Percentiles rank a stretch among this genome's conserved stretches.
phyloP scores from a whole-genome alignment of 805 yeast species.

The Saturnispora zaruensis region DNA sequence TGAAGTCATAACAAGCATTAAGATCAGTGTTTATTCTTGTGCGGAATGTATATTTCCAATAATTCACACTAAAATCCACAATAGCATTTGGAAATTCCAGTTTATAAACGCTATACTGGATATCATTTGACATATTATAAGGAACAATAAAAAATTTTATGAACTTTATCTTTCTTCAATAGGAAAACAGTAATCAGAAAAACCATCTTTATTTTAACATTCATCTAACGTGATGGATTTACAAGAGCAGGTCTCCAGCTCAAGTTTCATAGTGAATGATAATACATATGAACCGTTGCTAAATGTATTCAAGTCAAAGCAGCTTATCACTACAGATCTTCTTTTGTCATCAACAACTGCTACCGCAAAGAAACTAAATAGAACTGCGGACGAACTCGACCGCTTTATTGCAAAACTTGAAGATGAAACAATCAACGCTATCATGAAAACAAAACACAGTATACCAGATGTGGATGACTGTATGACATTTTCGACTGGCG shows the following conservation, averaged over 20 bases:
- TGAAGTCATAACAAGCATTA: too few relatives aligned
- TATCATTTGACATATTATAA: too few relatives aligned
- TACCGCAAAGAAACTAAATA: conserved; percentile 27
- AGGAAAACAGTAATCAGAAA: neutral
- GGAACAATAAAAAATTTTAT: too few relatives aligned
- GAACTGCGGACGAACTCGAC: conserved; percentile 28
- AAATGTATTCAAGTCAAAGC: conserved; percentile 22
- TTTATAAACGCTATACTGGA: too few relatives aligned
- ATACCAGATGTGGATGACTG: neutral
- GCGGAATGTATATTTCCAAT: too few relatives aligned
- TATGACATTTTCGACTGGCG: conserved; percentile 43
- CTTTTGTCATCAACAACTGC: conserved; percentile 31
- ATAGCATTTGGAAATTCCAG: too few relatives aligned
- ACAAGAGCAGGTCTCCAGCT: neutral
- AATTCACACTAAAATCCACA: too few relatives aligned
- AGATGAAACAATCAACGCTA: conserved; percentile 3
- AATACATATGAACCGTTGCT: conserved; percentile 23
- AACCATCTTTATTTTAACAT: neutral
- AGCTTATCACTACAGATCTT: conserved; percentile 34
- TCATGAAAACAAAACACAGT: neutral
- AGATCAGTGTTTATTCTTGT: too few relatives aligned
- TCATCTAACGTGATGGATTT: conserved; percentile 9
- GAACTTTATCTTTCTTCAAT: neutral
- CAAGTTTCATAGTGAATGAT: conserved; percentile 18
- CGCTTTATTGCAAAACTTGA: conserved; percentile 15